Percentiles rank a stretch among this genome's conserved stretches.
Conservation (phyloP, 2,329 filamentous ascomycete genomes). For the Colletotrichum orchidophilum region DNA sequence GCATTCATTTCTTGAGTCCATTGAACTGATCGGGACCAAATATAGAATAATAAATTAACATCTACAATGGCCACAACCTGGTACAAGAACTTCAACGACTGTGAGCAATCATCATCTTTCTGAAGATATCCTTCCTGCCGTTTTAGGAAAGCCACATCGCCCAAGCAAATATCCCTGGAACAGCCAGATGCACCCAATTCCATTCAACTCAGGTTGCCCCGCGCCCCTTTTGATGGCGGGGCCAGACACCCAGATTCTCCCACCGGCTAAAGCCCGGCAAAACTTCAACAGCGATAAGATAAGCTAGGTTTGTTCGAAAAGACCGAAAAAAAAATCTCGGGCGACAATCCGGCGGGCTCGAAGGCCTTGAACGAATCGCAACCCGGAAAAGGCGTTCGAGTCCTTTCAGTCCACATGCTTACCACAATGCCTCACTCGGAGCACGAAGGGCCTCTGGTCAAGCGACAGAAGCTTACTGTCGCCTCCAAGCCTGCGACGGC, state of each 20-base stretch:
- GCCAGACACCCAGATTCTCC: too few species aligned
- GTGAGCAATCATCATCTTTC: neutral
- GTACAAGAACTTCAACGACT: neutral
- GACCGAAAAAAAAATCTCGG: constrained; percentile 17
- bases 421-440: constrained; percentile 65
- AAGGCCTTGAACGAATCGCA: constrained; percentile 17
- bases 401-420: constrained; percentile 9
- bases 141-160: neutral
- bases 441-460: constrained; percentile 71
- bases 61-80: neutral
- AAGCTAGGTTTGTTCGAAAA: constrained; percentile 11
- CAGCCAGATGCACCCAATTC: neutral
- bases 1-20: neutral
- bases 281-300: constrained; percentile 21
- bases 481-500: constrained; percentile 48
- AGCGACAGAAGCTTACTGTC: constrained; percentile 77
- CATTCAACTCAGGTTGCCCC: too few species aligned
- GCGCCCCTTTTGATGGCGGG: neutral
- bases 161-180: neutral
- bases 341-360: neutral
- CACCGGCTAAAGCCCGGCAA: constrained; percentile 13
- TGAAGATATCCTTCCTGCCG: neutral
- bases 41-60: neutral
- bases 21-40: neutral
- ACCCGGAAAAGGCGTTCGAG: neutral